Evolutionary conservation across 306 rosid genomes (phyloP).

Genomic region (Mimosa bimucronata): DNA sequence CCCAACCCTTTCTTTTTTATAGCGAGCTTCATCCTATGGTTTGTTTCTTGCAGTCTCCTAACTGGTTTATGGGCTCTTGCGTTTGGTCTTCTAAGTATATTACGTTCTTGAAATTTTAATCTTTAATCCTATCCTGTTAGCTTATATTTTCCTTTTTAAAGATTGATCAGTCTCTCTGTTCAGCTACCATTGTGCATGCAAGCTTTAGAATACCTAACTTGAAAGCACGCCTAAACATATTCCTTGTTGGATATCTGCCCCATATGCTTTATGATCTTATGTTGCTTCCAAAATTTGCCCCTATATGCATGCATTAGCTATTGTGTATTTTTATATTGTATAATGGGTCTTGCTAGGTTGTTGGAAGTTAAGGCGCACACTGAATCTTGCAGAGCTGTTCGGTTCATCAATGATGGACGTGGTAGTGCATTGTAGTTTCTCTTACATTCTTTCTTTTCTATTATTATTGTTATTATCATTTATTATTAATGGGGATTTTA

Average conservation of each 20-base stretch:
- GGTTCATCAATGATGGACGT: slow-evolving; percentile 76
- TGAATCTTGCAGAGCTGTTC: slow-evolving; percentile 82
- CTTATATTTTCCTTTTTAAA: background rate
- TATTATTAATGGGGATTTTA: background rate
- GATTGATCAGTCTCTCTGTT: slow-evolving; percentile 16
- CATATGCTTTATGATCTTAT: background rate
- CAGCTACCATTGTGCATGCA: slow-evolving; percentile 91
- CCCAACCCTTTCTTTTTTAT: background rate
- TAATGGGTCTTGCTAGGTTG: slow-evolving; percentile 43
- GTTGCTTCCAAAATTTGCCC: background rate
- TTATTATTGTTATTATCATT: too few species aligned
- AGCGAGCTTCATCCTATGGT: slow-evolving; percentile 88
- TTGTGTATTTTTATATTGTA: background rate
- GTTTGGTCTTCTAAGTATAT: slow-evolving; percentile 84
- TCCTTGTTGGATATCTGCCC: slow-evolving; percentile 41
- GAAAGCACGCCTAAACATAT: slow-evolving; percentile 97
- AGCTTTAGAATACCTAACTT: slow-evolving; percentile 97
- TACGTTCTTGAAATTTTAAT: slow-evolving; percentile 24
- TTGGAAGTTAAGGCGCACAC: slow-evolving; percentile 79
- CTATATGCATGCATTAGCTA: background rate
- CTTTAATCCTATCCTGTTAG: background rate
- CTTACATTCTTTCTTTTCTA: background rate
- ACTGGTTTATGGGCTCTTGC: slow-evolving; percentile 83
- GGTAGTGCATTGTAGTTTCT: slow-evolving; percentile 47
- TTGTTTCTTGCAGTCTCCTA: slow-evolving; percentile 80